Base-by-base conservation (phyloP, 352 stramenopile genomes). In the Aphanomyces stellatus region DNA sequence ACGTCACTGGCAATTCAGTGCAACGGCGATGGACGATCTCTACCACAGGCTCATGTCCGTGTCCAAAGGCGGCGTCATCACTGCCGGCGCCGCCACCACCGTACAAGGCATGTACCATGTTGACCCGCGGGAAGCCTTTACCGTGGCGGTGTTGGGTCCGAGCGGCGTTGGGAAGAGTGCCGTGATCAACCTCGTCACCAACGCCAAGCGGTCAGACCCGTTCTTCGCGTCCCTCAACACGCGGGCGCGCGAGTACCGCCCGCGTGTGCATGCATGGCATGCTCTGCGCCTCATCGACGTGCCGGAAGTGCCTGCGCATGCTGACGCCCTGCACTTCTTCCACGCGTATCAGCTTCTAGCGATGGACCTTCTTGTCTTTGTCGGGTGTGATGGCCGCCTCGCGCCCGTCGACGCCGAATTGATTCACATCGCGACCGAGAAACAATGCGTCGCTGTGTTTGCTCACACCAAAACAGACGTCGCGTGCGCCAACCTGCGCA, bases 321-420 rank as follows among this genome's bases (percentile, higher is more conserved):
- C 25, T n/a, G n/a, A 22, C 10, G 17, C 46, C 6, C n/a, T 22
- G 24, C 10, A 57, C 17, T 57, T 42, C 60, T 57, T 57, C 19
- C 60, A 51, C 1, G 22, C 48, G 49, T 57, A 57, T 24, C 41
- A 57, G 40, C 30, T 67, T 1, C 30, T 41, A 30, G 11, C 51
- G 17, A 59, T 57, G 41, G 42, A 67, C 34, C 37, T 67, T 3
- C 37, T 67, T 25, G 24, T 67, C 43, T 67, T 67, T 43, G 60
- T 67, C 3, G 60, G 60, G 6, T 41, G 57, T 17, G 37, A 67
- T 34, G 60, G 60, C 10, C 41, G 60, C 19, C 51, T 67, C 7
- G 24, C 60, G 41, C 10, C 49, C 17, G 25, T 51, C 2, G 60
- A 56, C 19, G 17, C 10, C 4, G n/a, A 67, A 13, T 27, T 67